These are phyloP conservation scores for Aschersonia sp. DNA, from an alignment of 2,329 filamentous ascomycete species.

Conservation along the genomic window DNA sequence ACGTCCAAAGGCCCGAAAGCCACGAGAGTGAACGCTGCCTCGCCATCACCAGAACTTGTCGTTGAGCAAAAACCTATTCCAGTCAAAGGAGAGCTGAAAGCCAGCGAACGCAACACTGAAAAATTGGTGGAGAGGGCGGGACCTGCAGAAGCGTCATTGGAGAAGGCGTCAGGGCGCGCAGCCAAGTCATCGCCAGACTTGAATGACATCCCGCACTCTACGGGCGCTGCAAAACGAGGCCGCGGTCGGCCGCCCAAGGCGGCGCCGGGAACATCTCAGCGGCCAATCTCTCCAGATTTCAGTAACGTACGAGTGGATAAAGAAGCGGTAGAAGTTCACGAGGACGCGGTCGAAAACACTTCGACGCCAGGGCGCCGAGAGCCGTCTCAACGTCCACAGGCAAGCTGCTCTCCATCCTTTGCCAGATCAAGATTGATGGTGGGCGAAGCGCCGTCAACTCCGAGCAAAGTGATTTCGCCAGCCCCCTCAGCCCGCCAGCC, in stretches of 20 bases:
- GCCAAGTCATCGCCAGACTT: too few relatives aligned
- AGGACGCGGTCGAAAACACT: neutral
- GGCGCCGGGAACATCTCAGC: neutral
- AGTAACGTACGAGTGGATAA: neutral
- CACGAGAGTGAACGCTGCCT: conserved; percentile 7
- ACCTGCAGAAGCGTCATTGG: too few relatives aligned
- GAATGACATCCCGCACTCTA: too few relatives aligned
- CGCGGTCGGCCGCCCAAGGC: too few relatives aligned
- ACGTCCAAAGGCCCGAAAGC: conserved; percentile 34
- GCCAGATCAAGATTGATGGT: conserved; percentile 4
- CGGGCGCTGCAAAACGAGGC: too few relatives aligned
- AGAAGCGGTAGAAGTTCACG: neutral
- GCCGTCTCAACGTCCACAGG: neutral
- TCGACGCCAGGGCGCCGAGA: neutral
- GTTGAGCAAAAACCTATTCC: too few relatives aligned
- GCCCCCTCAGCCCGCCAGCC: conserved; percentile 36
- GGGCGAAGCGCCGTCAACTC: conserved; percentile 25
- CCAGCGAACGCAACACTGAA: neutral
- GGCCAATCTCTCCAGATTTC: neutral
- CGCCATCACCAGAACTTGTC: too few relatives aligned
- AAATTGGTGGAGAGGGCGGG: too few relatives aligned
- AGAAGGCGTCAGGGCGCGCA: too few relatives aligned
- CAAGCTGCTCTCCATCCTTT: neutral
- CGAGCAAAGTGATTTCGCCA: conserved; percentile 25
- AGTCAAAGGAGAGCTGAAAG: conserved; percentile 12